A percentile compares a stretch with the other conserved stretches of the same genome.
Evolutionary conservation across 1,284 basidiomycete genomes (phyloP).

Genomic region (Leccinum subrobustum): DNA sequence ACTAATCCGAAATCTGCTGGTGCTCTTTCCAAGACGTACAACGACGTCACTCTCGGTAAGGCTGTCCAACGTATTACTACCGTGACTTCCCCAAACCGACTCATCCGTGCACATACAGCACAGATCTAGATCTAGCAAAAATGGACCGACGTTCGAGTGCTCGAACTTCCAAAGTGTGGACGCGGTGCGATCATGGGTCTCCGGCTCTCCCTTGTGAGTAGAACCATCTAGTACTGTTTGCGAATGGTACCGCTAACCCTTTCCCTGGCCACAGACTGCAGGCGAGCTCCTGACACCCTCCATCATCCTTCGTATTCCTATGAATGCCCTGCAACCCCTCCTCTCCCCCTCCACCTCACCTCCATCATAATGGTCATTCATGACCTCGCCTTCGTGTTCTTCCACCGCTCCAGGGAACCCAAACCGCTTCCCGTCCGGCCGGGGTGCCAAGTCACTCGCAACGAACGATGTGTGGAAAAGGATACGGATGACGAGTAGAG

Average conservation of each 20-base stretch:
- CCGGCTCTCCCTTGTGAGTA: constrained; percentile 45
- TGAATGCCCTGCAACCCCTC: constrained; percentile 68
- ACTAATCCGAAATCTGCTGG: constrained; percentile 48
- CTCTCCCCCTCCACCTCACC: constrained; percentile 51
- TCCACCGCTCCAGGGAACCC: constrained; percentile 77
- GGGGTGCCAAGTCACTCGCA: constrained; percentile 64
- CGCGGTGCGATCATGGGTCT: constrained; percentile 61
- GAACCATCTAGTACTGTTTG: no score
- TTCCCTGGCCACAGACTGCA: no score
- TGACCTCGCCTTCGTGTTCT: constrained; percentile 55
- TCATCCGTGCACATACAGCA: constrained; percentile 38
- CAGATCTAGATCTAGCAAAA: constrained; percentile 39
- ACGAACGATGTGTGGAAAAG: constrained; percentile 75
- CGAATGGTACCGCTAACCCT: no score
- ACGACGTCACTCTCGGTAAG: constrained; percentile 55
- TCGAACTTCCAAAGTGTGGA: constrained; percentile 56
- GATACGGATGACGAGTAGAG: constrained; percentile 71
- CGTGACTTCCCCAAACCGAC: not conserved
- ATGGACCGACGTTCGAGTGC: constrained; percentile 61
- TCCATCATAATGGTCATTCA: constrained; percentile 25
- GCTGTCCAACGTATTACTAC: not conserved
- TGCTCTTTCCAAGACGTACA: constrained; percentile 59
- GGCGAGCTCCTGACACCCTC: constrained; percentile 51
- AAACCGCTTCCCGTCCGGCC: constrained; percentile 75
- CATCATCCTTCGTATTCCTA: constrained; percentile 56